Evolutionary conservation across 2,329 filamentous ascomycete genomes (phyloP), one percentile per base, ranked within the genome.

Genomic region (Lasiodiplodia theobromae): DNA sequence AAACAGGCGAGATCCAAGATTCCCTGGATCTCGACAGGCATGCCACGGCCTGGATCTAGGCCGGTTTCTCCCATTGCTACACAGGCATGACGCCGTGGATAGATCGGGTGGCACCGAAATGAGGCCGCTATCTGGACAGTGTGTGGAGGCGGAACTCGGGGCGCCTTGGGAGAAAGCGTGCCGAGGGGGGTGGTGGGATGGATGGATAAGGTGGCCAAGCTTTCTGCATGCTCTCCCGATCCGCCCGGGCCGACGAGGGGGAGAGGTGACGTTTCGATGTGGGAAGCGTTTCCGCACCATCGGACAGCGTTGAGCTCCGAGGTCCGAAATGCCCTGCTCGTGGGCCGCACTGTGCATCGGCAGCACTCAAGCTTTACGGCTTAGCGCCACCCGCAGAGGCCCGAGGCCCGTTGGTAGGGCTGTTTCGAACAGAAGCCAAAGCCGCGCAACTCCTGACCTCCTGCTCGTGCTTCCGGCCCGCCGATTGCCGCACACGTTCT

Each of bases 201-300:
- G 60, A 64, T 64, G 60, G 44, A 37, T 64, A 64, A 64, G 47
- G 60, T 64, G 40, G 44, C 60, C 60, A 64, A 64, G 60, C 60
- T 64, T 64, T 53, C 47, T 52, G 60, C 31, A 62, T 14, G 25
- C 3, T 2, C 11, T 25, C 4, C 38, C 40, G 56, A 44, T 58
- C 56, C 3, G 12, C 37, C 37, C 12, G 56, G 56, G 56, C 56
- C 56, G 12, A 37, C 21, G 34, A 58, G 25, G 16, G n/a, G 2
- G 31, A 6, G n/a, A n/a, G 14, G 25, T n/a, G 28, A 38, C 18
- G 18, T 21, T 28, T 52, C 44, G 44, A n/a, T 8, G 37, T 21
- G 14, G 38, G 57, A 28, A 62, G 23, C 2, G 14, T 23, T 7
- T 11, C 44, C 60, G 60, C 47, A 64, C 3, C 44, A 28, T 40